These are phyloP conservation scores for Mentha longifolia DNA, from an alignment of 257 asterid genomes.

Conservation along the genomic window DNA sequence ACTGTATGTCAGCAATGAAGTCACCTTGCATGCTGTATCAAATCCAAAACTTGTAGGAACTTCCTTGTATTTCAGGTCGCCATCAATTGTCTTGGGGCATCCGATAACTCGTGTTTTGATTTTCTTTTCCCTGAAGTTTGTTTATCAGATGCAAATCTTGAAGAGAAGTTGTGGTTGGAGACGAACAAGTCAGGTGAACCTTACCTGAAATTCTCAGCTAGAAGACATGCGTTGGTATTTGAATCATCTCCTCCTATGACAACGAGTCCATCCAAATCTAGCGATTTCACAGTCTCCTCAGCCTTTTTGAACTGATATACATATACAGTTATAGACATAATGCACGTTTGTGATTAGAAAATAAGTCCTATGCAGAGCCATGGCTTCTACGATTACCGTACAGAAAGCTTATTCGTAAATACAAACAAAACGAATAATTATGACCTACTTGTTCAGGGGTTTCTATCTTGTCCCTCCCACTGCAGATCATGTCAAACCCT, in stretches of 20 bases:
- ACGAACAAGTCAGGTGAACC: not conserved
- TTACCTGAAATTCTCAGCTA: slow-evolving; percentile 75
- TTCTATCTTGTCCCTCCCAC: slow-evolving; percentile 90
- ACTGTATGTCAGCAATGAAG: too few species aligned
- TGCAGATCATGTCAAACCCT: slow-evolving; percentile 84
- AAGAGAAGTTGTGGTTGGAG: slow-evolving; percentile 12
- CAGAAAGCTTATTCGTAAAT: too few species aligned
- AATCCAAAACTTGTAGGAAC: slow-evolving; percentile 84
- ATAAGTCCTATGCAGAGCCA: not conserved
- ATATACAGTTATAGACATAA: not conserved
- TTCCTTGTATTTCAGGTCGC: slow-evolving; percentile 80
- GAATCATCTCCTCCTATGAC: slow-evolving; percentile 94
- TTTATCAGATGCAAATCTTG: slow-evolving; percentile 4
- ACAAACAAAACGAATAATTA: slow-evolving; percentile 5
- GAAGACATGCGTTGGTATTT: slow-evolving; percentile 87
- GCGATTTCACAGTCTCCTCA: slow-evolving; percentile 68
- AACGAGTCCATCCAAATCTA: slow-evolving; percentile 81
- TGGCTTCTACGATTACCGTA: too few species aligned
- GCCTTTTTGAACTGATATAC: slow-evolving; percentile 72
- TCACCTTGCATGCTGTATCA: slow-evolving; percentile 90
- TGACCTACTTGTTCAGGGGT: slow-evolving; percentile 78
- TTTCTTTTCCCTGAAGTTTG: slow-evolving; percentile 56
- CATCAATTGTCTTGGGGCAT: slow-evolving; percentile 86
- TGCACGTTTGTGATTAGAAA: not conserved
- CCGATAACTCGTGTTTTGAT: slow-evolving; percentile 76